A percentile compares a stretch with the other conserved stretches of the same genome.
Evolutionary conservation across 139 green algal species (phyloP).

Genomic region (Volvox reticuliferus): DNA sequence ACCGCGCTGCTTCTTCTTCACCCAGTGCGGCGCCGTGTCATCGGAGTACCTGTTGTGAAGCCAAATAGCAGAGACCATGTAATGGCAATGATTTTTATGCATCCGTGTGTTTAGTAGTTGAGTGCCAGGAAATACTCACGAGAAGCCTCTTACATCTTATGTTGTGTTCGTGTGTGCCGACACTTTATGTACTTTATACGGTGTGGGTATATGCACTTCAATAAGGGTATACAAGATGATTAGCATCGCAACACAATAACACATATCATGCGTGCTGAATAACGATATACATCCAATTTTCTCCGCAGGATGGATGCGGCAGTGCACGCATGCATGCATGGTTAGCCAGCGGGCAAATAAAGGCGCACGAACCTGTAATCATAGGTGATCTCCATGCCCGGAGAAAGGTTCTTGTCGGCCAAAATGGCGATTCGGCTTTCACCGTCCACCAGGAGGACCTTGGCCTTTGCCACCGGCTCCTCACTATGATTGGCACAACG

Average conservation of each 20-base stretch:
- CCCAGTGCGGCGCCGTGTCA: slow-evolving; percentile 34
- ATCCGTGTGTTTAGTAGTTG: not conserved
- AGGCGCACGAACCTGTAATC: slow-evolving; percentile 19
- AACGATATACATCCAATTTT: not conserved
- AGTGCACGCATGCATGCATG: not conserved
- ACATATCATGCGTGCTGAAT: not conserved
- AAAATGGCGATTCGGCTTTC: slow-evolving; percentile 53
- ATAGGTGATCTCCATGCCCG: slow-evolving; percentile 46
- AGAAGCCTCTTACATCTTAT: not conserved
- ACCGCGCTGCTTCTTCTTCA: slow-evolving; percentile 24
- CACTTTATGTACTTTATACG: not conserved
- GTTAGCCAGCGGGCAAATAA: not conserved
- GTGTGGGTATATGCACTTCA: too few relatives aligned
- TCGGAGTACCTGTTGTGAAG: slow-evolving; percentile 24
- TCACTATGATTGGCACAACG: slow-evolving; percentile 88
- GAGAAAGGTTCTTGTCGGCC: slow-evolving; percentile 13
- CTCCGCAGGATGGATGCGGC: not conserved
- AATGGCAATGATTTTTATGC: too few relatives aligned
- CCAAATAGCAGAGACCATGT: too few relatives aligned
- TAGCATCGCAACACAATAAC: not conserved
- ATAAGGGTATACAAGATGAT: too few relatives aligned
- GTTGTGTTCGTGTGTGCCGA: not conserved
- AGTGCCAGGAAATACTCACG: not conserved
- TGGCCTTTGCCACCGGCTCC: slow-evolving; percentile 17
- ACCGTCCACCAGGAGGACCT: slow-evolving; percentile 42